These are phyloP conservation scores for Arctostaphylos glauca DNA, from an alignment of 148 eudicot species.

Conservation along the genomic window DNA sequence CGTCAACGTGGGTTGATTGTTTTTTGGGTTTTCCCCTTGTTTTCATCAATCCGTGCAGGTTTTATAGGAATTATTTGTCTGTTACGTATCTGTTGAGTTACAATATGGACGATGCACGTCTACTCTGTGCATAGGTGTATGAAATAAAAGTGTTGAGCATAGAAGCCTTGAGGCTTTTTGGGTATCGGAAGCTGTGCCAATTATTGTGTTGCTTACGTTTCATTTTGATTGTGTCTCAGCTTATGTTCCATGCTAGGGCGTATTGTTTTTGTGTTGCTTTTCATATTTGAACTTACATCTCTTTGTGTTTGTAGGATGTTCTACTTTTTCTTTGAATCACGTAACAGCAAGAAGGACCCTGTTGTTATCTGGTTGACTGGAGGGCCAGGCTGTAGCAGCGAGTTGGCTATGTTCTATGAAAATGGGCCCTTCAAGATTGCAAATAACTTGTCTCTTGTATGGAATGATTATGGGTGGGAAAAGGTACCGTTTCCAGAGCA, in stretches of 20 bases:
- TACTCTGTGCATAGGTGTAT: background rate
- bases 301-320: slow-evolving; percentile 60
- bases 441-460: slow-evolving; percentile 63
- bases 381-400: slow-evolving; percentile 98
- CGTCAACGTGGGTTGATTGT: background rate
- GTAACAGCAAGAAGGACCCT: slow-evolving; percentile 65
- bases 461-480: slow-evolving; percentile 95
- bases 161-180: background rate
- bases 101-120: background rate
- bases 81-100: background rate
- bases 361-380: slow-evolving; percentile 96
- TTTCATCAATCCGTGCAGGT: background rate
- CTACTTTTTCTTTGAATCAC: slow-evolving; percentile 92
- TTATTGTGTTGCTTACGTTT: background rate
- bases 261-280: background rate
- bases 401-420: slow-evolving; percentile 91
- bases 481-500: slow-evolving; percentile 41
- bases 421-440: slow-evolving; percentile 84
- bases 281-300: slow-evolving; percentile 6
- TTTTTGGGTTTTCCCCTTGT: background rate
- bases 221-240: background rate
- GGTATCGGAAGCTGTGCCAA: background rate
- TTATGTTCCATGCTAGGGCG: background rate
- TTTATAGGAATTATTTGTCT: background rate
- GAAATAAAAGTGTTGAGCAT: background rate